phyloP scores from a whole-genome alignment of 139 green algal genomes.

The Coelastrella sp. region DNA sequence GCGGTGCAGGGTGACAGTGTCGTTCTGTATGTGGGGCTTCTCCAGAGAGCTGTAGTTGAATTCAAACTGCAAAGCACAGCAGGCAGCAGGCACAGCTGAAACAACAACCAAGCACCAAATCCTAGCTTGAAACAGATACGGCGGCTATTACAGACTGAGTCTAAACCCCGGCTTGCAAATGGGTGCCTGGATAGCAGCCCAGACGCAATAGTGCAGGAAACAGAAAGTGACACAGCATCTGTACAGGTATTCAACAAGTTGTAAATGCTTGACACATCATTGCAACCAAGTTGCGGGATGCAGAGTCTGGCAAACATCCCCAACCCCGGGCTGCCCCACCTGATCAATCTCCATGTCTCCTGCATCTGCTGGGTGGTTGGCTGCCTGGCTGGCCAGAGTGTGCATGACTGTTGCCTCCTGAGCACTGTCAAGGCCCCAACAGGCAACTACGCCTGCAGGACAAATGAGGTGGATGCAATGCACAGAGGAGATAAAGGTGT shows the following conservation, averaged over 20 bases:
- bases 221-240: too few species aligned
- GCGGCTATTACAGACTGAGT: too few species aligned
- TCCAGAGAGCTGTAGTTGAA: slow-evolving; percentile 64
- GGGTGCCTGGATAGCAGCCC: too few species aligned
- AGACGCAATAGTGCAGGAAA: too few species aligned
- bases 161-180: too few species aligned
- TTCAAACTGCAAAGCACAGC: slow-evolving; percentile 56
- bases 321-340: not conserved
- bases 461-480: too few species aligned
- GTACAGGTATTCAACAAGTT: too few species aligned
- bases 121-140: too few species aligned
- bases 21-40: slow-evolving; percentile 75
- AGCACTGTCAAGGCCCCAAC: slow-evolving; percentile 57
- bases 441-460: slow-evolving; percentile 57
- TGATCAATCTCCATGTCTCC: slow-evolving; percentile 41
- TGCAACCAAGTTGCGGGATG: too few species aligned
- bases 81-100: slow-evolving; percentile 9
- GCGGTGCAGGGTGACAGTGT: slow-evolving; percentile 70
- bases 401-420: slow-evolving; percentile 34
- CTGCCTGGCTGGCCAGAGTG: slow-evolving; percentile 18
- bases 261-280: too few species aligned
- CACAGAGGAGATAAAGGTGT: too few species aligned
- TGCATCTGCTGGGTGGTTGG: not conserved
- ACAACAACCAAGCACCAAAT: not conserved
- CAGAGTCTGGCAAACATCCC: too few species aligned